Percentiles rank a stretch among this genome's conserved stretches.
Evolutionary conservation across 2,329 filamentous ascomycete species (phyloP).

Genomic region (Microdochium trichocladiopsis): DNA sequence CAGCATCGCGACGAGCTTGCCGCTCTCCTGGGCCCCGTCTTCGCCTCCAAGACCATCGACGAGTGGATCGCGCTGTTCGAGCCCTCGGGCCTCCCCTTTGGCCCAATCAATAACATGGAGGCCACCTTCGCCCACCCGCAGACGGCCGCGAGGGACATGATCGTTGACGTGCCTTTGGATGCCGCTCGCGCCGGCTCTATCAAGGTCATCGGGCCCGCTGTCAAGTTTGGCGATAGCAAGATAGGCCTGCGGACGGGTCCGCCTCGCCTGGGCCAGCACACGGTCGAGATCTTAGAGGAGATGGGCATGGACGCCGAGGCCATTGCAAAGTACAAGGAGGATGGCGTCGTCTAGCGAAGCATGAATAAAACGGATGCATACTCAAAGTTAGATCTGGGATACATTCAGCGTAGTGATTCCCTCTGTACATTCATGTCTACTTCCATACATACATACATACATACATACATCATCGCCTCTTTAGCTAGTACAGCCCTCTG

Average conservation of each 20-base stretch:
- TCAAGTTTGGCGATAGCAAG: constrained; percentile 24
- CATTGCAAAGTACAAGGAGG: neutral
- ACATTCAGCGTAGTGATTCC: no score
- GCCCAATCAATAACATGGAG: constrained; percentile 36
- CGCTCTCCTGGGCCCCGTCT: constrained; percentile 22
- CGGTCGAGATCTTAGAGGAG: constrained; percentile 13
- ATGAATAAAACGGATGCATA: neutral
- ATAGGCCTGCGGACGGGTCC: constrained; percentile 13
- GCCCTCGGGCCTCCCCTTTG: constrained; percentile 35
- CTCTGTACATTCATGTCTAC: no score
- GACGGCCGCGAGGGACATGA: constrained; percentile 28
- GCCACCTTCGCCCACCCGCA: constrained; percentile 35
- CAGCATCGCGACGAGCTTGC: constrained; percentile 29
- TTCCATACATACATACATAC: no score
- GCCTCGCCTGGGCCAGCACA: constrained; percentile 22
- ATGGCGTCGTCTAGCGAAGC: neutral
- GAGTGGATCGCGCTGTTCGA: constrained; percentile 32
- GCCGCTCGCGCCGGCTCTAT: constrained; percentile 14
- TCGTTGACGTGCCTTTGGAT: constrained; percentile 12
- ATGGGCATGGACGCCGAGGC: constrained; percentile 7
- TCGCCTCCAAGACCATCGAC: constrained; percentile 25
- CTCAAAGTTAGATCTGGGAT: no score
- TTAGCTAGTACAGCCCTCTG: no score
- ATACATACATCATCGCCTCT: no score
- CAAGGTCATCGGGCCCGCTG: constrained; percentile 19